Percentiles rank a stretch among this genome's conserved stretches.
These are phyloP conservation scores for Poa annua DNA, from an alignment of 176 grass and related monocot species.

Conservation along the genomic window DNA sequence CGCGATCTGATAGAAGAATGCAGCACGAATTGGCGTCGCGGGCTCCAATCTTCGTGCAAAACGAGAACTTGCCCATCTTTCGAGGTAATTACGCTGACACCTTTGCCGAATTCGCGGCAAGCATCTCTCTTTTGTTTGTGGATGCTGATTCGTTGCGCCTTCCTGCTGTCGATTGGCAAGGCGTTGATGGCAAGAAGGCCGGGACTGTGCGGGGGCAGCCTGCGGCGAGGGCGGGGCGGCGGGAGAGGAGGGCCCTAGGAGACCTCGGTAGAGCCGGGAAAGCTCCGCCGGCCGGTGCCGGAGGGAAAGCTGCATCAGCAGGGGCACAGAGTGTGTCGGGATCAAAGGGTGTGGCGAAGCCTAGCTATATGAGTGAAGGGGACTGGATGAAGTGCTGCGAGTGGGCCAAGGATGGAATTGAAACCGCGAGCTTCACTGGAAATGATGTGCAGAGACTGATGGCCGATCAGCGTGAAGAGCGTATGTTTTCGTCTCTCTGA, in stretches of 20 bases:
- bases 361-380: slow-evolving; percentile 13
- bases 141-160: background rate
- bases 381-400: slow-evolving; percentile 38
- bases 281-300: background rate
- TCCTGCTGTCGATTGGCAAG: slow-evolving; percentile 1
- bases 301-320: background rate
- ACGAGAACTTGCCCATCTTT: slow-evolving; percentile 28
- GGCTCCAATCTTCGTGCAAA: slow-evolving; percentile 31
- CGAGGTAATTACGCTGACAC: background rate
- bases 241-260: slow-evolving; percentile 24
- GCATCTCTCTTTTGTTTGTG: background rate
- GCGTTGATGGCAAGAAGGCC: slow-evolving; percentile 38
- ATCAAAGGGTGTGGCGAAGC: slow-evolving; percentile 1
- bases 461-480: background rate
- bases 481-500: background rate
- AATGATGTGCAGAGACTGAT: slow-evolving; percentile 32
- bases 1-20: background rate
- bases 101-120: background rate
- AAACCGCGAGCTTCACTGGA: slow-evolving; percentile 29
- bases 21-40: background rate
- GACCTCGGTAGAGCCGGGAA: slow-evolving; percentile 11
- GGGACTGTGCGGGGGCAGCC: background rate
- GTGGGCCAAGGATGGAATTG: slow-evolving; percentile 33
- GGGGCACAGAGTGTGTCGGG: background rate
- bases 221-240: slow-evolving; percentile 1